A percentile compares a stretch with the other conserved stretches of the same genome.
These are phyloP conservation scores for Nemania sp. DNA, from an alignment of 2,329 filamentous ascomycete genomes.

Conservation along the genomic window DNA sequence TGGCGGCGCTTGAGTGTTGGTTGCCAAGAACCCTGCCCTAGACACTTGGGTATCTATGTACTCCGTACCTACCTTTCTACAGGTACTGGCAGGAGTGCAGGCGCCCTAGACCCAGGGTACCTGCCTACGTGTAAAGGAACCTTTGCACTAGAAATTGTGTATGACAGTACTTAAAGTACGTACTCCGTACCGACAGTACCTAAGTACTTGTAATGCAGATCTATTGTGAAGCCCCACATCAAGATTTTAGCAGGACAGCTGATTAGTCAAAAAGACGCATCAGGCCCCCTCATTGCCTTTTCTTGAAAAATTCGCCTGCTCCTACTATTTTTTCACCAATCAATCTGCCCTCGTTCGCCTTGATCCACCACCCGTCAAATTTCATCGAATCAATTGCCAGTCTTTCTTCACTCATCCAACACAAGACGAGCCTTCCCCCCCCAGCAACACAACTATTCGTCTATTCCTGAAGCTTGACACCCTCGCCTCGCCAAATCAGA, in stretches of 20 bases:
- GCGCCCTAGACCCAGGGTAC: conserved; percentile 1
- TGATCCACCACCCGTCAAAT: conserved; percentile 40
- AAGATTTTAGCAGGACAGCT: conserved; percentile 32
- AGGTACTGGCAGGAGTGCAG: background rate
- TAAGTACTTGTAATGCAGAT: conserved; percentile 11
- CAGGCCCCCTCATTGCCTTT: conserved; percentile 36
- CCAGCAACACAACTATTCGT: conserved; percentile 29
- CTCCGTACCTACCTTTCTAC: background rate
- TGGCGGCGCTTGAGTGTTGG: conserved; percentile 26
- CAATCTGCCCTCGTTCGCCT: conserved; percentile 37
- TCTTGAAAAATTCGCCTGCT: conserved; percentile 40
- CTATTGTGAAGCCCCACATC: conserved; percentile 19
- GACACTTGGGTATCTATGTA: background rate
- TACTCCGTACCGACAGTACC: conserved; percentile 14
- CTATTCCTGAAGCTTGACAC: conserved; percentile 33
- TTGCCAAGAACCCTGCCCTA: conserved; percentile 24
- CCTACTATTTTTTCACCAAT: conserved; percentile 43
- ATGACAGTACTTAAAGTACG: conserved; percentile 14
- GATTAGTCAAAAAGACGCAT: conserved; percentile 41
- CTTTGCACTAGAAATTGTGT: background rate
- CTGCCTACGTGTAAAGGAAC: no score
- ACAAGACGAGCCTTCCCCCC: conserved; percentile 29
- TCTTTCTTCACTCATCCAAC: conserved; percentile 37
- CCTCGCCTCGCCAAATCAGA: conserved; percentile 34
- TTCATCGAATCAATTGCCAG: conserved; percentile 42